Evolutionary conservation across 805 yeast genomes (phyloP).

Genomic region (Yarrowia phangngaensis): DNA sequence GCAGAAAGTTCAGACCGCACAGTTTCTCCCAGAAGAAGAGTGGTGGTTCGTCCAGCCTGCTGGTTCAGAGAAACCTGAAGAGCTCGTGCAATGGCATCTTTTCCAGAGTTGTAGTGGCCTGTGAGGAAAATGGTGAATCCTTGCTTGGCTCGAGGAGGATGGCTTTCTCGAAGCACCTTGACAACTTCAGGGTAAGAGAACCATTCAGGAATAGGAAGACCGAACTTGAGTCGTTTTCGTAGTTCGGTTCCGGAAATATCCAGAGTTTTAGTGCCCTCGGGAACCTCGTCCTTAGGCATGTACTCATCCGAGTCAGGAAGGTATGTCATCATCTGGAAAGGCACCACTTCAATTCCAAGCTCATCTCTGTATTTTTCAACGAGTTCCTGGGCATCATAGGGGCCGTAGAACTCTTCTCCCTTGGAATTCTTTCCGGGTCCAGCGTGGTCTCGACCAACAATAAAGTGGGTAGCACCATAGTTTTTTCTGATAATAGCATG

Average conservation of each 20-base stretch:
- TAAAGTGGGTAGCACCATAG: conserved; percentile 94
- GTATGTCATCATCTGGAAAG: conserved; percentile 95
- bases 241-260: conserved; percentile 94
- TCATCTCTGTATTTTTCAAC: conserved; percentile 73
- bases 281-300: conserved; percentile 90
- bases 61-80: conserved; percentile 87
- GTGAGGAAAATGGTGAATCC: conserved; percentile 77
- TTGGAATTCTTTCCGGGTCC: conserved; percentile 88
- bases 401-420: conserved; percentile 94
- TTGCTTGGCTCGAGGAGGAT: conserved; percentile 86
- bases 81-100: conserved; percentile 70
- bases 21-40: conserved; percentile 50
- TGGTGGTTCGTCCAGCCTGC: conserved; percentile 77
- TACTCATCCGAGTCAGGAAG: conserved; percentile 92
- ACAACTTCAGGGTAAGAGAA: conserved; percentile 97
- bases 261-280: conserved; percentile 71
- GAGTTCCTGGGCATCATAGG: conserved; percentile 91
- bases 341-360: conserved; percentile 84
- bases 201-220: conserved; percentile 91
- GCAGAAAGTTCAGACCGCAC: conserved; percentile 43
- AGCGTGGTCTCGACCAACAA: conserved; percentile 97
- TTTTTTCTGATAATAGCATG: conserved; percentile 95
- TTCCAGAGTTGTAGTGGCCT: conserved; percentile 57
- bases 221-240: conserved; percentile 79
- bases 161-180: conserved; percentile 79